Base-by-base conservation (phyloP, 129 eudicot genomes). In the Ambrosia artemisiifolia region DNA sequence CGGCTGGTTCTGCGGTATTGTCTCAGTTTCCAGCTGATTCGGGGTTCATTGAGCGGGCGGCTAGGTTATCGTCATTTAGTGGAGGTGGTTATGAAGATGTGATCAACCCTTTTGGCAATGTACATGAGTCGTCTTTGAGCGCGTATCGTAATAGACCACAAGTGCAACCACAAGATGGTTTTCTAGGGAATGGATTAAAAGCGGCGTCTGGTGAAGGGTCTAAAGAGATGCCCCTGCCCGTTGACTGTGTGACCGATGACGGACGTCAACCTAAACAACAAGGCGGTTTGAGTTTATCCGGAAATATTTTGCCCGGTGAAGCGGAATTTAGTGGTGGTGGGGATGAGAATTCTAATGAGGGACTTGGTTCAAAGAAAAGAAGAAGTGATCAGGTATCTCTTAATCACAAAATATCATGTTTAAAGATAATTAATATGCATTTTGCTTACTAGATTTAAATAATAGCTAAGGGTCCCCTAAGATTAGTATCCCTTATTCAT, bases 21-120 rank as follows among this genome's bases (percentile, higher is more conserved):
- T 83, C 91, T 65, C 88, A 94, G 13, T 82, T 85, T 84, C 93
- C 97, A 1, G 80, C 91, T 6, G 96, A 90, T 80, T 86, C 84
- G 16, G 98, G 75, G 43, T 90, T 94, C 70, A 86, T 90, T 36
- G 98, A 94, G 64, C 71, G 88, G 78, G 97, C 96, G 53, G 93
- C 89, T 1, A 69, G 85, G 62, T 84, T 83, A 65, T 88, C 98
- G 35, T 78, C 89, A 73, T 94, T 90, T 69, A 84, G 82, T 75
- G 93, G 81, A 34, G 97, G 97, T 38, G 88, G 75, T 77, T 71
- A 86, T 55, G 78, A 83, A 71, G 89, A 90, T 44, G 75, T 90
- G 80, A 53, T 86, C 65, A 87, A 79, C 81, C 87, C 89, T 47
- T 87, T 82, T 75, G 82, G 82, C 51, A 65, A 75, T 55, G 53